Conservation (phyloP, 768 basidiomycete genomes). For the Boletus sensibilis region DNA sequence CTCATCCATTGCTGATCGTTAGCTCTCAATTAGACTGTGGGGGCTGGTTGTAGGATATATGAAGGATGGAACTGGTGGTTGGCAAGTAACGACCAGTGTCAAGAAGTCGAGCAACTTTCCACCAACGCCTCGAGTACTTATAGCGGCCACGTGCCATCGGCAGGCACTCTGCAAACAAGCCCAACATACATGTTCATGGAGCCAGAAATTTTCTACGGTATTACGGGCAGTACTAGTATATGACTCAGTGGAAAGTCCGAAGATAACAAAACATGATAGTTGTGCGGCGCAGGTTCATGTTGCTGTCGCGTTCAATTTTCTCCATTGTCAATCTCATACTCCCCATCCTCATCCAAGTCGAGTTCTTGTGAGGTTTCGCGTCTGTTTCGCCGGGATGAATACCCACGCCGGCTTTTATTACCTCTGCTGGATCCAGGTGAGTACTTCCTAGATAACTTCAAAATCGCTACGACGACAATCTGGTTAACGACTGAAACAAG, state of each 20-base stretch:
- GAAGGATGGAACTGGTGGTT: constrained; percentile 12
- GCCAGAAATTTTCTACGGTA: not conserved
- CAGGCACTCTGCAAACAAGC: constrained; percentile 9
- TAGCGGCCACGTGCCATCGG: constrained; percentile 29
- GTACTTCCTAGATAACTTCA: constrained; percentile 30
- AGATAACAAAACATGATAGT: constrained; percentile 3
- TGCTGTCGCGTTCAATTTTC: constrained; percentile 1
- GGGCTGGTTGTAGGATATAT: constrained; percentile 10
- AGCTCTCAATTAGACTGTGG: constrained; percentile 12
- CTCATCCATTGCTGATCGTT: constrained; percentile 81
- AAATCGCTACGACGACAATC: constrained; percentile 15
- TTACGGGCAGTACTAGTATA: constrained; percentile 8
- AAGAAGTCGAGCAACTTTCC: not conserved
- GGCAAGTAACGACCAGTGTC: constrained; percentile 13
- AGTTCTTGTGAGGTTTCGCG: constrained; percentile 1
- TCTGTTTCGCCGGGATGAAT: constrained; percentile 24
- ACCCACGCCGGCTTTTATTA: constrained; percentile 19
- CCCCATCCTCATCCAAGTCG: constrained; percentile 19
- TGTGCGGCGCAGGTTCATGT: not conserved
- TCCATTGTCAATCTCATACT: constrained; percentile 22
- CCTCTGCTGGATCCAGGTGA: constrained; percentile 9
- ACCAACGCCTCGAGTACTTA: constrained; percentile 25
- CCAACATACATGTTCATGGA: constrained; percentile 1
- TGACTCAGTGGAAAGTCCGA: not conserved
- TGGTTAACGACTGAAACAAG: constrained; percentile 6